A percentile compares a stretch with the other conserved stretches of the same genome.
Conservation (phyloP, 768 basidiomycete species). For the Trametes cingulata region DNA sequence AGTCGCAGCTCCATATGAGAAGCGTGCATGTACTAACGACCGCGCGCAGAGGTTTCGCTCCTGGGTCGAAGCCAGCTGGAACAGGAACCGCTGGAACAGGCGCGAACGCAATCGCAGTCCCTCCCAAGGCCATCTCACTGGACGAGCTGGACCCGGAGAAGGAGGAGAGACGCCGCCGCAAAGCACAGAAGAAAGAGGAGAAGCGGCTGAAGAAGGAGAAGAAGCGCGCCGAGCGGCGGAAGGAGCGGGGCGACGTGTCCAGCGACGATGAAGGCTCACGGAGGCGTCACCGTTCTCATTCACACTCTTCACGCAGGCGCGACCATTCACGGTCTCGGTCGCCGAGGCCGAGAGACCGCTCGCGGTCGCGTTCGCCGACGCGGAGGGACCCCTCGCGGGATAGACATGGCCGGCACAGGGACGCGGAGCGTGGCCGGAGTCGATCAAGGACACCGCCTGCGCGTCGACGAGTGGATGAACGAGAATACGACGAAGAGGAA, state of each 20-base stretch:
- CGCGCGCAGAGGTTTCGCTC: conserved; percentile 66
- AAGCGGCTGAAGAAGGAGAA: conserved; percentile 46
- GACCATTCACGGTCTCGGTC: conserved; percentile 24
- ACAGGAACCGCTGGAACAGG: conserved; percentile 29
- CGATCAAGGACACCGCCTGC: conserved; percentile 23
- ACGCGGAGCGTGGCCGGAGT: conserved; percentile 8
- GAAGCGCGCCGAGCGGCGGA: conserved; percentile 36
- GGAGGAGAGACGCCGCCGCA: conserved; percentile 39
- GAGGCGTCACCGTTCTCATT: conserved; percentile 5
- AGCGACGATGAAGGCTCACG: conserved; percentile 13
- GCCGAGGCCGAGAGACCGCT: conserved; percentile 10
- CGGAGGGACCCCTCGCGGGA: conserved; percentile 12
- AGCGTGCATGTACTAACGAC: background rate
- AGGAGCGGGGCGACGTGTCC: conserved; percentile 14
- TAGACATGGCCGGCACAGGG: background rate
- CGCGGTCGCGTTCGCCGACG: conserved; percentile 39
- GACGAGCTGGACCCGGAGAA: conserved; percentile 30
- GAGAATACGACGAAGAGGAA: conserved; percentile 36
- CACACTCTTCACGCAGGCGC: conserved; percentile 18
- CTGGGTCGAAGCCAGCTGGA: conserved; percentile 28
- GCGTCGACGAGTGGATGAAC: conserved; percentile 18
- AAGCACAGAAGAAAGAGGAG: conserved; percentile 53
- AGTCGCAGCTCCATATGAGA: conserved; percentile 27
- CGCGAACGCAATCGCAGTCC: conserved; percentile 32
- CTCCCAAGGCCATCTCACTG: conserved; percentile 12